Conservation (phyloP, 2,329 filamentous ascomycete genomes). For the Zelopaecilomyces penicillatus region DNA sequence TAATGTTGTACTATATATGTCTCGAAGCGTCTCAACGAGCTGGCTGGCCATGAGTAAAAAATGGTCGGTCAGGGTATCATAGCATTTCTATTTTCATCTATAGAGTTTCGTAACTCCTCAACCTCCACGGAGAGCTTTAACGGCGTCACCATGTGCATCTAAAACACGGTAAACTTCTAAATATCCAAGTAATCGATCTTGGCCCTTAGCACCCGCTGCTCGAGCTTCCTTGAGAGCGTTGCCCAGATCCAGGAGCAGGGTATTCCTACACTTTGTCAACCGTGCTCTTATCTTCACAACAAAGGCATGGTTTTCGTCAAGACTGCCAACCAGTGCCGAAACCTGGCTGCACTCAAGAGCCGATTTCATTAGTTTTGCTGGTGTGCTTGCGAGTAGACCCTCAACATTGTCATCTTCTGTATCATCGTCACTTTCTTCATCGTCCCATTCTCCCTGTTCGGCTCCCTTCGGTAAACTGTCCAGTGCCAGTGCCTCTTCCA, state of each 20-base stretch:
- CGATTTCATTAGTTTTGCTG: slow-evolving; percentile 36
- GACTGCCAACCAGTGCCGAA: slow-evolving; percentile 31
- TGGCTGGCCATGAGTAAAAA: slow-evolving; percentile 14
- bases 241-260: slow-evolving; percentile 46
- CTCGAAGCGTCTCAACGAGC: slow-evolving; percentile 7
- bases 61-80: slow-evolving; percentile 20
- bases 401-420: slow-evolving; percentile 19
- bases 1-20: slow-evolving; percentile 31
- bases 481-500: slow-evolving; percentile 58
- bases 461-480: slow-evolving; percentile 24
- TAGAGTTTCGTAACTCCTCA: slow-evolving; percentile 1
- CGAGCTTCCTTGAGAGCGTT: slow-evolving; percentile 39
- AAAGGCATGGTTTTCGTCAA: slow-evolving; percentile 41
- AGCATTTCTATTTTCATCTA: not conserved
- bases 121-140: slow-evolving; percentile 38
- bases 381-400: slow-evolving; percentile 36
- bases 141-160: slow-evolving; percentile 43
- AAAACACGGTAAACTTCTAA: slow-evolving; percentile 45
- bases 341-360: slow-evolving; percentile 38
- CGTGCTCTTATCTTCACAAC: slow-evolving; percentile 45
- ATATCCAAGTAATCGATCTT: slow-evolving; percentile 40
- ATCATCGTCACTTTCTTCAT: slow-evolving; percentile 33
- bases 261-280: slow-evolving; percentile 45
- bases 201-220: slow-evolving; percentile 34
- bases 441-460: slow-evolving; percentile 20